Conservation (phyloP, 1,284 basidiomycete genomes). For the Mycena sp. region DNA sequence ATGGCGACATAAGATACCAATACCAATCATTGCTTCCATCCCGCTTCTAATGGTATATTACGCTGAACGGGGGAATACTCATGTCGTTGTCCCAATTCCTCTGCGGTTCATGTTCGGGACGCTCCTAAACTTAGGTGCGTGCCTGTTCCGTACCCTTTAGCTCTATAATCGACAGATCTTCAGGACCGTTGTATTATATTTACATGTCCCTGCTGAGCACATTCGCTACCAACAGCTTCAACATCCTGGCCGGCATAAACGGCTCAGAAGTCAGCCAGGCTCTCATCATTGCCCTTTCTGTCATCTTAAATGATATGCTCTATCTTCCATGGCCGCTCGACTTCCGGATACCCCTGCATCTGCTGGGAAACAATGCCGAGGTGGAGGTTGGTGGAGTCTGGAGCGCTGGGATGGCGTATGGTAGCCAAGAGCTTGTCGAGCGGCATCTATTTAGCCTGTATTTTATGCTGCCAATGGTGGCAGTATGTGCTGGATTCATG, state of each 20-base stretch:
- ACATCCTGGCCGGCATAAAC: slow-evolving; percentile 98
- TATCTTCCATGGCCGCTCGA: slow-evolving; percentile 88
- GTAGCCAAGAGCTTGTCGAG: slow-evolving; percentile 88
- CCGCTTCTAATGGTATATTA: slow-evolving; percentile 97
- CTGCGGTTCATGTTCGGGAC: slow-evolving; percentile 77
- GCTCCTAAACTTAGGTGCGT: slow-evolving; percentile 88
- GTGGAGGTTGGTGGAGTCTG: slow-evolving; percentile 80
- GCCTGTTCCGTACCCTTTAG: not conserved
- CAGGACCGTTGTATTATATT: slow-evolving; percentile 94
- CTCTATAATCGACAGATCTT: slow-evolving; percentile 4
- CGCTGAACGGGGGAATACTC: slow-evolving; percentile 92
- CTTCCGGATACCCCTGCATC: slow-evolving; percentile 74
- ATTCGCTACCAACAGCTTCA: slow-evolving; percentile 98
- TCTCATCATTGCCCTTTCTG: slow-evolving; percentile 89
- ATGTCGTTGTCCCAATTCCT: slow-evolving; percentile 93
- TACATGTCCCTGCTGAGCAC: slow-evolving; percentile 98
- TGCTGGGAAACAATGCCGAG: slow-evolving; percentile 71
- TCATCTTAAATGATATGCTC: slow-evolving; percentile 91
- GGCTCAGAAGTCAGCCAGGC: slow-evolving; percentile 96
- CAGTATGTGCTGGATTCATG: slow-evolving; percentile 88
- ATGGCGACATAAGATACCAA: slow-evolving; percentile 98
- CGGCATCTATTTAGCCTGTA: slow-evolving; percentile 95
- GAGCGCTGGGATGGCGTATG: slow-evolving; percentile 85
- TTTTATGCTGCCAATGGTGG: slow-evolving; percentile 95
- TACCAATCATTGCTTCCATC: slow-evolving; percentile 95